These are phyloP conservation scores for Mycosphaerella arachidis DNA, from an alignment of 2,329 filamentous ascomycete genomes.

Conservation along the genomic window DNA sequence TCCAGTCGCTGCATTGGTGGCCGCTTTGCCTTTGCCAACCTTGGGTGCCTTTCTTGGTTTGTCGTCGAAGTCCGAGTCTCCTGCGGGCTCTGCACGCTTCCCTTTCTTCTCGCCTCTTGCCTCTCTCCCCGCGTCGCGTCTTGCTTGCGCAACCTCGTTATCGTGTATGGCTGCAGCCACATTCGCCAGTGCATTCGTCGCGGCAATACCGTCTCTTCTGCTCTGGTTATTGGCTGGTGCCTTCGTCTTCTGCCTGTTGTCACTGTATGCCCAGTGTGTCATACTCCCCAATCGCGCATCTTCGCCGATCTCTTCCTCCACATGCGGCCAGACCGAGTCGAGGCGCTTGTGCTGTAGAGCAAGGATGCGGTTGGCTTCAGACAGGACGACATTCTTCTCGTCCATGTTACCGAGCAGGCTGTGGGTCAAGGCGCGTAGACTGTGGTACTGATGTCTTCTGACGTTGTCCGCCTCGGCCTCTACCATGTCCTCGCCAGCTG, in stretches of 20 bases:
- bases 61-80: conserved; percentile 79
- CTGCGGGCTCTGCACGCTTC: conserved; percentile 56
- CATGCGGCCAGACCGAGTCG: conserved; percentile 79
- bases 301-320: conserved; percentile 86
- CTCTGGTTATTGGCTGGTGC: conserved; percentile 61
- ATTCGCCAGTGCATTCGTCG: conserved; percentile 63
- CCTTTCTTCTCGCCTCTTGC: conserved; percentile 61
- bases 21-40: conserved; percentile 57
- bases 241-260: conserved; percentile 60
- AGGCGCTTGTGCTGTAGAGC: conserved; percentile 79
- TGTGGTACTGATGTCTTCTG: conserved; percentile 53
- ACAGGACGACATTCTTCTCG: conserved; percentile 96
- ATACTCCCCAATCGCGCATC: conserved; percentile 89
- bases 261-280: conserved; percentile 92
- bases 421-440: conserved; percentile 71
- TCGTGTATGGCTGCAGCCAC: conserved; percentile 73
- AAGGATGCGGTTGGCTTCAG: conserved; percentile 84
- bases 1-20: conserved; percentile 38
- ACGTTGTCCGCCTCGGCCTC: conserved; percentile 48
- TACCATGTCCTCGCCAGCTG: conserved; percentile 24
- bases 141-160: conserved; percentile 71
- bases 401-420: conserved; percentile 87
- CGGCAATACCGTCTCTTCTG: conserved; percentile 67
- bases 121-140: conserved; percentile 73
- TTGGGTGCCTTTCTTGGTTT: conserved; percentile 60